Evolutionary conservation across 352 stramenopile genomes (phyloP).

Genomic region (Lagenidium giganteum): DNA sequence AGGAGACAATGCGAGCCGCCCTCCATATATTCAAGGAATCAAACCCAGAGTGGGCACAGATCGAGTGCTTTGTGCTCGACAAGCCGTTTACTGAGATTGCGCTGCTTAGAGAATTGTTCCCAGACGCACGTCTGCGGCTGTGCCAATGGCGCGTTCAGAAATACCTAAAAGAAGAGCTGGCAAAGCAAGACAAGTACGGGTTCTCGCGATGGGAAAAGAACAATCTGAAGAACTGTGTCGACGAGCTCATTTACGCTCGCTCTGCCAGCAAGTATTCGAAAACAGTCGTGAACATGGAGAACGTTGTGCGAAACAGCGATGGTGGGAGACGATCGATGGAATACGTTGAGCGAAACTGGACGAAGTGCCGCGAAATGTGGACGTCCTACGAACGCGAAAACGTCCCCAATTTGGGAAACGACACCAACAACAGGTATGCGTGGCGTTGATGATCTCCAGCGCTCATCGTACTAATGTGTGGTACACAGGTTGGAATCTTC

Average conservation of each 20-base stretch:
- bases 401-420: conserved; percentile 6
- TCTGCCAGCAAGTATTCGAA: too few species aligned
- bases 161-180: conserved; percentile 1
- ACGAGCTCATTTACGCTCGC: background rate
- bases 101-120: conserved; percentile 1
- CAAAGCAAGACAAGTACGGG: conserved; percentile 1
- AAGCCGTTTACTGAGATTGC: conserved; percentile 4
- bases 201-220: conserved; percentile 9
- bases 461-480: too few species aligned
- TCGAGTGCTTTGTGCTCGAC: conserved; percentile 5
- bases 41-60: conserved; percentile 1
- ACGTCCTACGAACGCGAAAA: conserved; percentile 1
- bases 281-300: too few species aligned
- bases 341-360: conserved; percentile 11
- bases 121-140: background rate
- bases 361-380: conserved; percentile 9
- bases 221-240: background rate
- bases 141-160: conserved; percentile 5
- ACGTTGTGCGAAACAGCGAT: too few species aligned
- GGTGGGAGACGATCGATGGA: too few species aligned
- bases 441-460: too few species aligned
- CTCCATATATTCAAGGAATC: conserved; percentile 3
- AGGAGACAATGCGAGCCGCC: background rate
- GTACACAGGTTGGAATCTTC: conserved; percentile 15
- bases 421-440: conserved; percentile 15